Evolutionary conservation across 2,329 filamentous ascomycete genomes (phyloP), one percentile per base, ranked within the genome.

Genomic region (Pleoardoris graminearum): DNA sequence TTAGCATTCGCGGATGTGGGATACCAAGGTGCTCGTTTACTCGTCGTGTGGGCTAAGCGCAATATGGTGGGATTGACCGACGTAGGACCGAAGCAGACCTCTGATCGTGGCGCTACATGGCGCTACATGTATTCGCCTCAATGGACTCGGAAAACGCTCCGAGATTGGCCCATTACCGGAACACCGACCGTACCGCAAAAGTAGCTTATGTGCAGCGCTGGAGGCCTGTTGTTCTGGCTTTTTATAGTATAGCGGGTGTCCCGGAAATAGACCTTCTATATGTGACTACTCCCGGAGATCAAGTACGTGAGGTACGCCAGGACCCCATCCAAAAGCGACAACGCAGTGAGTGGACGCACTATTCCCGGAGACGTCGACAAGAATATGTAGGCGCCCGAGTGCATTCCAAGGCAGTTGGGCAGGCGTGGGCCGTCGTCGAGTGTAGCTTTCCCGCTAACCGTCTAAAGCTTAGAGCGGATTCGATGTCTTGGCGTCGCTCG

Each of bases 1-100:
- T n/a, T n/a, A n/a, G n/a, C n/a, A n/a, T n/a, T n/a, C n/a, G n/a
- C n/a, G n/a, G n/a, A n/a, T n/a, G n/a, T n/a, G n/a, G n/a, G n/a
- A n/a, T n/a, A n/a, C n/a, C n/a, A n/a, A n/a, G n/a, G n/a, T n/a
- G n/a, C n/a, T n/a, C n/a, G n/a, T n/a, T n/a, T n/a, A n/a, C n/a
- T n/a, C n/a, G 32, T 21, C 14, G 44, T 38, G 44, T 47, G 44
- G 44, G 35, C 21, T 10, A 47, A 12, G 44, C 22, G 44, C 32
- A 17, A 25, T n/a, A n/a, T 43, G 39, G 23, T 21, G 19, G 29
- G 17, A 47, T 23, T 17, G 38, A 48, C 56, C 53, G 56, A 56
- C 47, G 36, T 58, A 53, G 43, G 38, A 45, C 56, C 56, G 56
- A 58, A 21, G 10, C 11, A 45, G 8, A 14, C 42, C 19, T 45